These are phyloP conservation scores for Neofusicoccum sp. DNA, from an alignment of 2,329 filamentous ascomycete genomes.

Conservation along the genomic window DNA sequence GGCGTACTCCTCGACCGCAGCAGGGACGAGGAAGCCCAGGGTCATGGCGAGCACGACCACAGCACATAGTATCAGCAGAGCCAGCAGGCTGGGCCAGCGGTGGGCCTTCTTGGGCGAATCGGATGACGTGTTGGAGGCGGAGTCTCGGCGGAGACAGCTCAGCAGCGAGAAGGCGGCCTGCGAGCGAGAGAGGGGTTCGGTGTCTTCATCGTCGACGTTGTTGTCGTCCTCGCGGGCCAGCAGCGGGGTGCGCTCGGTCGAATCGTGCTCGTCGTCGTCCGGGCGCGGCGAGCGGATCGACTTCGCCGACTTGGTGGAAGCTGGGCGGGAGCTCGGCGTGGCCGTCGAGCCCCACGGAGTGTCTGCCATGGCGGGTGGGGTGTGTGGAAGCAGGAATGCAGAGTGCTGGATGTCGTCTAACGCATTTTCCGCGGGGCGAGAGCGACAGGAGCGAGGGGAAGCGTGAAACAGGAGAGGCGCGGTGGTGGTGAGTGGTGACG, in stretches of 20 bases:
- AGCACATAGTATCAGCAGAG: conserved; percentile 64
- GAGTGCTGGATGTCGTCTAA: not conserved
- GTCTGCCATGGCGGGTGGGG: conserved; percentile 30
- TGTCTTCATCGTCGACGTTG: conserved; percentile 23
- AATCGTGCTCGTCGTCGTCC: conserved; percentile 17
- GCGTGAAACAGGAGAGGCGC: conserved; percentile 13
- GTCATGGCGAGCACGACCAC: conserved; percentile 68
- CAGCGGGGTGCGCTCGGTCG: conserved; percentile 42
- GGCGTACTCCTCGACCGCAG: conserved; percentile 79
- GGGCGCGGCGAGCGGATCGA: conserved; percentile 31
- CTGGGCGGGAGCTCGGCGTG: conserved; percentile 37
- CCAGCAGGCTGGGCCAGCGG: conserved; percentile 76
- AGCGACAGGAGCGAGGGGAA: not conserved
- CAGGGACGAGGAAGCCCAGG: conserved; percentile 77
- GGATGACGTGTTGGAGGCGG: conserved; percentile 9
- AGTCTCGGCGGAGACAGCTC: conserved; percentile 31
- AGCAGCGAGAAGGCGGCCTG: conserved; percentile 38
- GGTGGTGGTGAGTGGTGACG: not conserved
- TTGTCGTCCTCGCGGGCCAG: conserved; percentile 32
- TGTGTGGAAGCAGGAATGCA: not conserved
- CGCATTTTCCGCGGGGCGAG: not conserved
- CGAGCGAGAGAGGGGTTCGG: conserved; percentile 23
- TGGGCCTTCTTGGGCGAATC: conserved; percentile 36
- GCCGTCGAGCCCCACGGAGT: conserved; percentile 36
- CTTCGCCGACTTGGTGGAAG: conserved; percentile 37